Conservation (phyloP, 2,329 filamentous ascomycete species). For the Thermothelomyces thermophilus region DNA sequence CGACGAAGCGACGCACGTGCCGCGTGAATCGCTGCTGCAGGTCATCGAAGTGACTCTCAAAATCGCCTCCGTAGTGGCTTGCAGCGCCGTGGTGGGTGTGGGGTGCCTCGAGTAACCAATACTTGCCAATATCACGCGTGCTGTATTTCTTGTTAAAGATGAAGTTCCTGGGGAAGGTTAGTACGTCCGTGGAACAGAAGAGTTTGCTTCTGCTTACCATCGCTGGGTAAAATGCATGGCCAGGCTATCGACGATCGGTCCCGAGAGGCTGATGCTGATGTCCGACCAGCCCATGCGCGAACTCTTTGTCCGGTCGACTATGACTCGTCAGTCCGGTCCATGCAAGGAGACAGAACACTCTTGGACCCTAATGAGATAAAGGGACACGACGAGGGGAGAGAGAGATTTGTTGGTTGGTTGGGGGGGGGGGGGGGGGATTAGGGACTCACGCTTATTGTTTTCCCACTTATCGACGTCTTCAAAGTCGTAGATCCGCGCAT, state of each 20-base stretch:
- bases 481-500: conserved; percentile 78
- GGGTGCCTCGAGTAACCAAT: conserved; percentile 28
- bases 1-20: conserved; percentile 35
- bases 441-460: conserved; percentile 62
- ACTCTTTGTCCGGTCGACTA: conserved; percentile 67
- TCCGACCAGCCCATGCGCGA: conserved; percentile 94
- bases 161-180: conserved; percentile 55
- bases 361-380: no score
- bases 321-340: conserved; percentile 4
- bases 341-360: not conserved
- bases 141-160: conserved; percentile 78
- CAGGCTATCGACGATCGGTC: conserved; percentile 69
- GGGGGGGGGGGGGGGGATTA: no score
- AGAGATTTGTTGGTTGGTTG: no score
- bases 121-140: conserved; percentile 44
- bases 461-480: conserved; percentile 70
- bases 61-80: conserved; percentile 22
- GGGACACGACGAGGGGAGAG: not conserved
- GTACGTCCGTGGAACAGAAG: not conserved
- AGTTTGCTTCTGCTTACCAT: conserved; percentile 46
- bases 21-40: conserved; percentile 32
- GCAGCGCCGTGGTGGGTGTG: conserved; percentile 22
- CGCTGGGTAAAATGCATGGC: conserved; percentile 73
- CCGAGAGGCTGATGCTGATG: conserved; percentile 68
- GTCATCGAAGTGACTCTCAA: conserved; percentile 27